phyloP scores from a whole-genome alignment of 2,329 filamentous ascomycete genomes.

The Pseudonectria buxi region DNA sequence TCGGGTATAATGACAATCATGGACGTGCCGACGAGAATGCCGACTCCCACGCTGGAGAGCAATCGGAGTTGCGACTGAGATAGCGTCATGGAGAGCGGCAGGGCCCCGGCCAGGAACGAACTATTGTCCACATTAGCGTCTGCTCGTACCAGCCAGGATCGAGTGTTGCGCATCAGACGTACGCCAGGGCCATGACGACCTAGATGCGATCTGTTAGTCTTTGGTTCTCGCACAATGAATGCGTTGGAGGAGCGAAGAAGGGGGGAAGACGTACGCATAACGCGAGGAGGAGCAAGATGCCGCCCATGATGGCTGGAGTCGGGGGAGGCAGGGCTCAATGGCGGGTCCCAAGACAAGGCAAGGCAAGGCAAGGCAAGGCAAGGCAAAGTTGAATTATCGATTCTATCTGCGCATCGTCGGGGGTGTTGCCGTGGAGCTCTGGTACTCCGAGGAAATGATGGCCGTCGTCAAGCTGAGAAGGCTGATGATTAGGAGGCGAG shows the following conservation, averaged over 20 bases:
- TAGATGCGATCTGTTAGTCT: slow-evolving; percentile 22
- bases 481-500: too few relatives aligned
- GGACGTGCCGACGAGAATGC: slow-evolving; percentile 88
- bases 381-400: too few relatives aligned
- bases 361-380: too few relatives aligned
- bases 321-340: slow-evolving; percentile 8
- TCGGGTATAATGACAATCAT: slow-evolving; percentile 97
- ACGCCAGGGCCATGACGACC: slow-evolving; percentile 55
- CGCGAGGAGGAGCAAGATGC: slow-evolving; percentile 33
- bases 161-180: slow-evolving; percentile 24
- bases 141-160: slow-evolving; percentile 11
- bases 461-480: too few relatives aligned
- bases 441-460: too few relatives aligned
- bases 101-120: slow-evolving; percentile 85
- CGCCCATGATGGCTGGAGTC: slow-evolving; percentile 28
- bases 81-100: slow-evolving; percentile 83
- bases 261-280: slow-evolving; percentile 32
- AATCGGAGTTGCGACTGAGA: slow-evolving; percentile 81
- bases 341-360: neutral
- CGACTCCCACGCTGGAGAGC: slow-evolving; percentile 87
- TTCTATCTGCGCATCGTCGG: too few relatives aligned
- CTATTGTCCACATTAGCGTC: slow-evolving; percentile 39
- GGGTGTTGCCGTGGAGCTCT: too few relatives aligned
- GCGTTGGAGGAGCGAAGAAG: neutral
- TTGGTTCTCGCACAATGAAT: neutral